A percentile compares a stretch with the other conserved stretches of the same genome.
Evolutionary conservation across 371 early-diverging fungal genomes (phyloP).

Genomic region (Nematocida sp.): DNA sequence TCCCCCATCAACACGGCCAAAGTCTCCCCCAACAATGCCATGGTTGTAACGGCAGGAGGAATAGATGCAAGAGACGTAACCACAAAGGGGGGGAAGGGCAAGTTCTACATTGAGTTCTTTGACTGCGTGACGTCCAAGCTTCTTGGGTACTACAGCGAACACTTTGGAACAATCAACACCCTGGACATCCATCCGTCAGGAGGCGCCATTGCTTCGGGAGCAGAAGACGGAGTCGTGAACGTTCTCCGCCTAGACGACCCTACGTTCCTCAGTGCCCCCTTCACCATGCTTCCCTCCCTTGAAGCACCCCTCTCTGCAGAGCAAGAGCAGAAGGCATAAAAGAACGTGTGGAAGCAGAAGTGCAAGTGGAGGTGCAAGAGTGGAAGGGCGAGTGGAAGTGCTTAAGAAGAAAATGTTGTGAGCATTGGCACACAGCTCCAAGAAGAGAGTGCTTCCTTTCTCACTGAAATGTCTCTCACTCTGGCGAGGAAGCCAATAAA

Average conservation of each 20-base stretch:
- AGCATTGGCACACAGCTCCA: constrained; percentile 28
- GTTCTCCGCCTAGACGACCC: constrained; percentile 63
- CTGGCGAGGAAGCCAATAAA: constrained; percentile 35
- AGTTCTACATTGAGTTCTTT: constrained; percentile 95
- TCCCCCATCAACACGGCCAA: constrained; percentile 89
- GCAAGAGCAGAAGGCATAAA: not conserved
- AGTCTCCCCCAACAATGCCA: constrained; percentile 70
- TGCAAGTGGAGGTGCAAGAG: not conserved
- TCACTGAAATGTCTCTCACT: constrained; percentile 34
- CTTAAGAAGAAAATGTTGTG: constrained; percentile 41
- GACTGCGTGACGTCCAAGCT: constrained; percentile 90
- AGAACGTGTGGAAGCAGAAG: not conserved
- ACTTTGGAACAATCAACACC: constrained; percentile 98
- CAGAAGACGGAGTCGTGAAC: constrained; percentile 89
- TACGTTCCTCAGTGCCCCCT: constrained; percentile 35
- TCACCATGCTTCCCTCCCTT: constrained; percentile 5
- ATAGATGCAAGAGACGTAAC: constrained; percentile 86
- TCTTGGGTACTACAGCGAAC: constrained; percentile 89
- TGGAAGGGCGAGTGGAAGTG: not conserved
- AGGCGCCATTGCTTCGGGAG: constrained; percentile 81
- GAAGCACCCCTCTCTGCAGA: not conserved
- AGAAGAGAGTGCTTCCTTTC: constrained; percentile 37
- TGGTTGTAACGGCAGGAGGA: constrained; percentile 69
- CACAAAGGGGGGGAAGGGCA: constrained; percentile 79
- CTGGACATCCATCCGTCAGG: constrained; percentile 89